Evolutionary conservation across 805 yeast genomes (phyloP).

Genomic region (Starmerella stigmatis): DNA sequence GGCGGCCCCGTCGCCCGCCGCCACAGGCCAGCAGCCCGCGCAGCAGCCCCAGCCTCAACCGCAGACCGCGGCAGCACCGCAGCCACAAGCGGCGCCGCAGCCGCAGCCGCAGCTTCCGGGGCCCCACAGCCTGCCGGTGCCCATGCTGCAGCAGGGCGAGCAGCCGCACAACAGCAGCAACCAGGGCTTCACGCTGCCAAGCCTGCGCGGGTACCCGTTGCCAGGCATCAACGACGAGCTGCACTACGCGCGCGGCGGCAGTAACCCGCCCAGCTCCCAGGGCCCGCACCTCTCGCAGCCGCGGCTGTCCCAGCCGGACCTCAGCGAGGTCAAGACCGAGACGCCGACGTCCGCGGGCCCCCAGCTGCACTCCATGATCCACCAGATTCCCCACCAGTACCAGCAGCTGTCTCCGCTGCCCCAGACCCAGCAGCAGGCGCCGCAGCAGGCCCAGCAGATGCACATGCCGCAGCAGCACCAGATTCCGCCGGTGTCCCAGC

Average conservation of each 20-base stretch:
- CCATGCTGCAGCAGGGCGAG: conserved; percentile 12
- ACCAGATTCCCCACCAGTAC: conserved; percentile 4
- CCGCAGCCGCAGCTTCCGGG: conserved; percentile 7
- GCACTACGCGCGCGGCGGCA: conserved; percentile 9
- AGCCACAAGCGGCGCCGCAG: conserved; percentile 18
- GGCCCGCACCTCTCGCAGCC: conserved; percentile 1
- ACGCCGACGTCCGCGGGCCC: conserved; percentile 1
- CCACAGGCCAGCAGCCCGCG: conserved; percentile 1
- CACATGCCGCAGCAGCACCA: conserved; percentile 11
- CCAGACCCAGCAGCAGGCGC: conserved; percentile 12
- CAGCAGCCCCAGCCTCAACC: conserved; percentile 7
- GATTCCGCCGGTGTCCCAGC: conserved; percentile 13
- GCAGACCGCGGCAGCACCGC: neutral
- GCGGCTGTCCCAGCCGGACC: conserved; percentile 11
- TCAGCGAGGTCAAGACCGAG: conserved; percentile 8
- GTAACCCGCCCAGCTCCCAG: conserved; percentile 10
- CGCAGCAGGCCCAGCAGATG: conserved; percentile 2
- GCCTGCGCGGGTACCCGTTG: conserved; percentile 14
- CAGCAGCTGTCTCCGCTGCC: conserved; percentile 8
- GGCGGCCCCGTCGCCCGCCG: conserved; percentile 4
- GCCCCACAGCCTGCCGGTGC: conserved; percentile 4
- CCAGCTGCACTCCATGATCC: conserved; percentile 6
- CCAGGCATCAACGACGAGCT: conserved; percentile 5
- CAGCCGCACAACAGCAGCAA: conserved; percentile 10
- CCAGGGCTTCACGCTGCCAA: conserved; percentile 5